Evolutionary conservation across 73 alveolate genomes (phyloP), one percentile per base, ranked within the genome.

Genomic region (Urostyla sp.): DNA sequence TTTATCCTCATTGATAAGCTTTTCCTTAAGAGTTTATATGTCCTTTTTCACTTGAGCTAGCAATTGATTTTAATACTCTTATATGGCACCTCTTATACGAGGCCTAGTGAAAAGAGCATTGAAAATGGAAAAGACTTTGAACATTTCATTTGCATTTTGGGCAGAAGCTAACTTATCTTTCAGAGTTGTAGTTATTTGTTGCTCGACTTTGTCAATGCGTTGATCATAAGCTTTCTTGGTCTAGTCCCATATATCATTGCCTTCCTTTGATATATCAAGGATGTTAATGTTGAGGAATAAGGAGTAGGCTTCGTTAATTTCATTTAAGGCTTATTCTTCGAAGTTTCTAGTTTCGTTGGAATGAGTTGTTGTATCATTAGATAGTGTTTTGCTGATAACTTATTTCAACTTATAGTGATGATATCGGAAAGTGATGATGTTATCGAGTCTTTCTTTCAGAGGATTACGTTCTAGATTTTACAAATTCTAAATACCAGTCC

Each of bases 81-180:
- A 95, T 51, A 97, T 95, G 16, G 98, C 98, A 49, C 94, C 95
- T 54, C 92, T 92, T 50, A 95, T 94, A 52, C 99, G 80, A 13
- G 96, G 99, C 40, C 98, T 80, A 69, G 85, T 75, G 75, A 95
- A 92, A 55, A 97, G 90, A 37, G 98, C 97, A 55, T 95, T 92
- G 95, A 97, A 97, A 46, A 91, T 79, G 60, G 92, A 75, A 87
- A 97, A 97, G 44, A 96, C 98, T 67, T 94, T 96, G 82, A 95
- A 97, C 98, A 95, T 96, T 66, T 95, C 99, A 32, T 93, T 89
- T 32, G 99, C 95, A 27, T 74, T 92, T 80, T 89, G 84, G 7
- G 99, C 98, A 18, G 93, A 89, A 1, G 97, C 98, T 48, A 97
- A 89, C 80, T 90, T 94, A 83, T 97, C 99, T 51, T 96, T 90